Percentiles rank a stretch among this genome's conserved stretches.
Conservation (phyloP, 2,329 filamentous ascomycete species). For the Talaromyces islandicus region DNA sequence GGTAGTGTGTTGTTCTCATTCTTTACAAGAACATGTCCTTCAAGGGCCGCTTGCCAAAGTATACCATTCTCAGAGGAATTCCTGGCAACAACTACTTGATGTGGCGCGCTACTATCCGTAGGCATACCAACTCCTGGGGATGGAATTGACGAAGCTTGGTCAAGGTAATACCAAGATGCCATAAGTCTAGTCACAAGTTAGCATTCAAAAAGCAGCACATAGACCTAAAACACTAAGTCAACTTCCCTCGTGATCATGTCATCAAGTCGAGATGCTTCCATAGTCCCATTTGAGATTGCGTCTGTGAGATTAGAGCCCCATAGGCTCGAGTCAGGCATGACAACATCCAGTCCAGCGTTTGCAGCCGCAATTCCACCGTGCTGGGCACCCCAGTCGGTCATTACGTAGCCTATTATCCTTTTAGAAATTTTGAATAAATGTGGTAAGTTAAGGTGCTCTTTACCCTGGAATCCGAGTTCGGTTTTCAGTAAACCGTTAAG, state of each 20-base stretch:
- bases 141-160: neutral
- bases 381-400: slow-evolving; percentile 59
- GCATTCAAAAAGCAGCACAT: neutral
- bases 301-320: neutral
- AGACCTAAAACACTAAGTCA: neutral
- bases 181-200: neutral
- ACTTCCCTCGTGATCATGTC: neutral
- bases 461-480: slow-evolving; percentile 62
- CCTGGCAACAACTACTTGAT: slow-evolving; percentile 14
- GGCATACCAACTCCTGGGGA: neutral
- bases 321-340: slow-evolving; percentile 59
- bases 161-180: neutral
- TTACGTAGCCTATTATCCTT: slow-evolving; percentile 33
- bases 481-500: slow-evolving; percentile 61
- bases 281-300: neutral
- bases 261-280: neutral
- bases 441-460: neutral
- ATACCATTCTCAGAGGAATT: slow-evolving; percentile 1
- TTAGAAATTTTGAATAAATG: neutral
- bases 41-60: slow-evolving; percentile 28
- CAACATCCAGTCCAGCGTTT: slow-evolving; percentile 72
- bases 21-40: slow-evolving; percentile 61
- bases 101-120: neutral
- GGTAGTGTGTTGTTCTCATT: slow-evolving; percentile 53
- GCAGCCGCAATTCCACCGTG: slow-evolving; percentile 61